Evolutionary conservation across 2,329 filamentous ascomycete species (phyloP).

Genomic region (Phyllosticta citriasiana): DNA sequence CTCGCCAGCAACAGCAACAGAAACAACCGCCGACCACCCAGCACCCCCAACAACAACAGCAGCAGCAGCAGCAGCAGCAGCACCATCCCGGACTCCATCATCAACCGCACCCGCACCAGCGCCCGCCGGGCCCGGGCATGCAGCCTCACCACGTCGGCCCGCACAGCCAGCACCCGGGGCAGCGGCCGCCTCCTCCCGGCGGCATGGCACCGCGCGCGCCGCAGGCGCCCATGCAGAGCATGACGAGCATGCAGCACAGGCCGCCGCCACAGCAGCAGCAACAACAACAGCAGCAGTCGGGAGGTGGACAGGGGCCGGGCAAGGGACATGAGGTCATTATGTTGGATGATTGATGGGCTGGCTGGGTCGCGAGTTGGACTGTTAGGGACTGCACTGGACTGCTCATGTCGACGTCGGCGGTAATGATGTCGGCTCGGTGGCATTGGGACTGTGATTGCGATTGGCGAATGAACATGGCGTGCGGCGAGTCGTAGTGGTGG

Average conservation of each 20-base stretch:
- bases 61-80: background rate
- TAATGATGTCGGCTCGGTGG: too few relatives aligned
- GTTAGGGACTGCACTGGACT: too few relatives aligned
- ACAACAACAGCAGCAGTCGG: background rate
- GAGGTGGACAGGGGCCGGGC: background rate
- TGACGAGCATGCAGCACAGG: background rate
- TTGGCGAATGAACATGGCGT: too few relatives aligned
- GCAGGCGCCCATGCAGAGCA: background rate
- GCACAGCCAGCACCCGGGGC: background rate
- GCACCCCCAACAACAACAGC: background rate
- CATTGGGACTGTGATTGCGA: too few relatives aligned
- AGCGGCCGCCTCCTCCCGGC: background rate
- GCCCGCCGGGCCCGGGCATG: background rate
- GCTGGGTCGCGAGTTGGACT: background rate
- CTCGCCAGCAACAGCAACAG: background rate
- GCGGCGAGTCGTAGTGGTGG: too few relatives aligned
- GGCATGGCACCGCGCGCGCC: background rate
- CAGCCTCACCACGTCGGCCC: background rate
- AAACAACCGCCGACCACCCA: background rate
- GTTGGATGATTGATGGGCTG: background rate
- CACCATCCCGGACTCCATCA: background rate
- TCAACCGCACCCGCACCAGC: background rate
- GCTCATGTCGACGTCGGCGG: too few relatives aligned
- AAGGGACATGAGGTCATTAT: background rate
- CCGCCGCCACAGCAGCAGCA: background rate